A percentile compares a stretch with the other conserved stretches of the same genome.
These are phyloP conservation scores for Yamadazyma siamensis DNA, from an alignment of 1,139 yeast species.

Conservation along the genomic window DNA sequence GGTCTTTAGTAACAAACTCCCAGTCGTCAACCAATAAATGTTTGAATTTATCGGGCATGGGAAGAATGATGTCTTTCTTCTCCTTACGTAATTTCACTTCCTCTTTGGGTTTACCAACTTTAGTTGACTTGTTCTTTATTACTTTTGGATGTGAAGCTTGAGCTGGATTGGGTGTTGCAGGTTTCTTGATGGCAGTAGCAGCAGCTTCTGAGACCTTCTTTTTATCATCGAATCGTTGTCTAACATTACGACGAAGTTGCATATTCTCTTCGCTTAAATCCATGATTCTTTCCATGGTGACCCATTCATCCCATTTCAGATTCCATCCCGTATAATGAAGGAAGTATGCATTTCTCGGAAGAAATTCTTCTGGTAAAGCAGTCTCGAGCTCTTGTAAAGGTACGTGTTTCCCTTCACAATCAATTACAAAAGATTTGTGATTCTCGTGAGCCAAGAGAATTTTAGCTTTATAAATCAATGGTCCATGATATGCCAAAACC, in stretches of 20 bases:
- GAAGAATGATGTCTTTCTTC: conserved; percentile 17
- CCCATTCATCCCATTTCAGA: conserved; percentile 97
- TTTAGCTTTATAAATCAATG: conserved; percentile 85
- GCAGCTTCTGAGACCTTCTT: conserved; percentile 13
- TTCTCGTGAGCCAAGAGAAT: conserved; percentile 64
- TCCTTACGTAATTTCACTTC: conserved; percentile 11
- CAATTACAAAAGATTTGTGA: conserved; percentile 30
- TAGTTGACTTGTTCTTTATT: not conserved
- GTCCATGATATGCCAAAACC: conserved; percentile 89
- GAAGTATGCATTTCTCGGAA: conserved; percentile 47
- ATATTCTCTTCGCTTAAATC: conserved; percentile 69
- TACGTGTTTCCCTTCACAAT: conserved; percentile 35
- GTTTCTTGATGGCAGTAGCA: conserved; percentile 6
- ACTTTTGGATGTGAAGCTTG: conserved; percentile 3
- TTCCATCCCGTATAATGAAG: conserved; percentile 97
- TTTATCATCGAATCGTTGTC: conserved; percentile 32
- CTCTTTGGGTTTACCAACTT: conserved; percentile 2
- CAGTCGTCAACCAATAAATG: conserved; percentile 83
- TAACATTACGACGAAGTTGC: conserved; percentile 62
- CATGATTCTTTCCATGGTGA: conserved; percentile 62
- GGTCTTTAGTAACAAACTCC: conserved; percentile 84
- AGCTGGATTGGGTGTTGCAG: conserved; percentile 1
- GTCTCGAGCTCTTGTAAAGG: conserved; percentile 19
- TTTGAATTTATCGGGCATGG: conserved; percentile 65
- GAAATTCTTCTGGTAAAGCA: conserved; percentile 36